Conservation (phyloP, 1,139 yeast species). For the Kurtzmaniella quercitrusa region DNA sequence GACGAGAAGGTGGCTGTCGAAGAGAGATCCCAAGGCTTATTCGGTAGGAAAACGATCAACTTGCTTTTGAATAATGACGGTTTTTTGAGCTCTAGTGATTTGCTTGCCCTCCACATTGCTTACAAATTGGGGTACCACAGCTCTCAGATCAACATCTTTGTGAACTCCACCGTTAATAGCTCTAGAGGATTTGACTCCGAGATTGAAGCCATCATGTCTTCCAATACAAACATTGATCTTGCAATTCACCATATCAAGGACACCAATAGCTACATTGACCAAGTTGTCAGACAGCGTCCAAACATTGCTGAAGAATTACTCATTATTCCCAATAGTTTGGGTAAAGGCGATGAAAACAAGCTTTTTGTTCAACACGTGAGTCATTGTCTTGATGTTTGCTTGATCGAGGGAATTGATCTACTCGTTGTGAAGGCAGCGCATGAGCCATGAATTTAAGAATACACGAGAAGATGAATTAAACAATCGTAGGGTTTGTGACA, state of each 20-base stretch:
- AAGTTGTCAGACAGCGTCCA: constrained; percentile 11
- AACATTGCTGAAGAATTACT: constrained; percentile 18
- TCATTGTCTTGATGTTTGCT: constrained; percentile 17
- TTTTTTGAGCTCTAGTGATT: constrained; percentile 30
- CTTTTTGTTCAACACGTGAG: constrained; percentile 16
- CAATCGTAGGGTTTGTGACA: not conserved
- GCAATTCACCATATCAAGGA: constrained; percentile 17
- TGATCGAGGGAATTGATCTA: constrained; percentile 20
- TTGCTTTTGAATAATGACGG: constrained; percentile 28
- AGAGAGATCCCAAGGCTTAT: constrained; percentile 10
- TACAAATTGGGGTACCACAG: constrained; percentile 15
- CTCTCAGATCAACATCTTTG: constrained; percentile 18
- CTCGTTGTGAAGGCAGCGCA: constrained; percentile 20
- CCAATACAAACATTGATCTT: constrained; percentile 12
- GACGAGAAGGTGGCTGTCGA: constrained; percentile 8
- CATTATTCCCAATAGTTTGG: constrained; percentile 20
- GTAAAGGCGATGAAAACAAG: constrained; percentile 8
- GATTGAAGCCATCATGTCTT: constrained; percentile 15
- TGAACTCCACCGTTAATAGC: constrained; percentile 13
- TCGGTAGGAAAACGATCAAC: constrained; percentile 18
- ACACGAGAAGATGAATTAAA: not conserved
- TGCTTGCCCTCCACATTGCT: constrained; percentile 25
- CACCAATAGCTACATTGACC: constrained; percentile 10
- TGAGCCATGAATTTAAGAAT: not conserved
- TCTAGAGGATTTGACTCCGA: constrained; percentile 19